These are phyloP conservation scores for Borealophlyctis nickersoniae DNA, from an alignment of 192 early-diverging fungal genomes.

Conservation along the genomic window DNA sequence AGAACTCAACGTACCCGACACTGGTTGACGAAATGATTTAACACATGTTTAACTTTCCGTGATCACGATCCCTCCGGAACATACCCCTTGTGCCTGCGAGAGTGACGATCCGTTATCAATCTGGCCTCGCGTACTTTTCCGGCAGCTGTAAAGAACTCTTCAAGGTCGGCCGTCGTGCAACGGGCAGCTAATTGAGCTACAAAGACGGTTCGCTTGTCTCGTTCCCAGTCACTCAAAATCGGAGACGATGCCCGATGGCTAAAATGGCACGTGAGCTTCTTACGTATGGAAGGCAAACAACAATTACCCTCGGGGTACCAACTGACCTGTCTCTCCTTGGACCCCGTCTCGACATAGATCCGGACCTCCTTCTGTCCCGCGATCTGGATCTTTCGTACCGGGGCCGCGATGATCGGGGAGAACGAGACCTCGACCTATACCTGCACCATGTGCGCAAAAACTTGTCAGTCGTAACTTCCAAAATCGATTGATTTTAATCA, in stretches of 20 bases:
- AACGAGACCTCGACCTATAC: neutral
- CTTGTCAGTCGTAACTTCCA: neutral
- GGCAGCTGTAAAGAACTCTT: conserved; percentile 73
- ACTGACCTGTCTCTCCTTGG: conserved; percentile 14
- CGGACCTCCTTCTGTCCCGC: no score
- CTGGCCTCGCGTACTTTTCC: conserved; percentile 86
- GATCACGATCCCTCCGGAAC: no score
- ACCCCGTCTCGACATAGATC: neutral
- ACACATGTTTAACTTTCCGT: no score
- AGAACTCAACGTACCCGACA: conserved; percentile 96
- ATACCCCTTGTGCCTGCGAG: neutral
- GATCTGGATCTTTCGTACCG: neutral
- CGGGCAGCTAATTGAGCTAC: conserved; percentile 88
- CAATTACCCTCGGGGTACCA: no score
- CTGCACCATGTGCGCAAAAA: neutral
- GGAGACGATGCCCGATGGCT: neutral
- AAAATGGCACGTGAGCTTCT: neutral
- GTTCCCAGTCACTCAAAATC: conserved; percentile 71
- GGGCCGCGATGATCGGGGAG: neutral
- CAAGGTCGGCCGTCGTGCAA: conserved; percentile 72
- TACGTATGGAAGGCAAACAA: neutral
- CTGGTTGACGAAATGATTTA: conserved; percentile 46
- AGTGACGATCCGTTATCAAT: conserved; percentile 63
- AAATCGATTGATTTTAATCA: neutral
- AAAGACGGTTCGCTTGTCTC: conserved; percentile 92